Evolutionary conservation across 768 basidiomycete genomes (phyloP).

Genomic region (Auricularia sp.): DNA sequence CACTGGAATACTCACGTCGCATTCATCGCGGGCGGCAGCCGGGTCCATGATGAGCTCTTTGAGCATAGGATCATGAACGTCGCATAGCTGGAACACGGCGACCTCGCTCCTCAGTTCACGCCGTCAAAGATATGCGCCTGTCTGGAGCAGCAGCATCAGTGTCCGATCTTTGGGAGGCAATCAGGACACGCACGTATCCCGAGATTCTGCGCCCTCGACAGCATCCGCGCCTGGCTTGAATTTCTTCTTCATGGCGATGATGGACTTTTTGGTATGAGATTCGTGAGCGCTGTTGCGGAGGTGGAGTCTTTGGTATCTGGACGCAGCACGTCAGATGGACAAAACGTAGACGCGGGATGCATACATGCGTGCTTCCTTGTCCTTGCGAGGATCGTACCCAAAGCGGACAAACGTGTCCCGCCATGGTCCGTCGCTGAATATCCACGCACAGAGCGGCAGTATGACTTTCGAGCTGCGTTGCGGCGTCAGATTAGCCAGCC

Average conservation of each 20-base stretch:
- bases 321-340: not conserved
- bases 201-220: not conserved
- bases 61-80: constrained; percentile 80
- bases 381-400: constrained; percentile 80
- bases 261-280: constrained; percentile 15
- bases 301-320: constrained; percentile 83
- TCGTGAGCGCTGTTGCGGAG: constrained; percentile 49
- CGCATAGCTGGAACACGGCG: constrained; percentile 89
- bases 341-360: constrained; percentile 17
- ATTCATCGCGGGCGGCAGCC: constrained; percentile 55
- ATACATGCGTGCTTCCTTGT: constrained; percentile 65
- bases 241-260: constrained; percentile 17
- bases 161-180: not conserved
- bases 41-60: constrained; percentile 69
- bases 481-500: not conserved
- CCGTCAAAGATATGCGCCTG: constrained; percentile 88
- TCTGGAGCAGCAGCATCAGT: constrained; percentile 8
- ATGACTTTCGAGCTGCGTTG: constrained; percentile 61
- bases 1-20: constrained; percentile 46
- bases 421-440: constrained; percentile 91
- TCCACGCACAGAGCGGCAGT: constrained; percentile 73
- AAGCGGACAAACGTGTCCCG: constrained; percentile 79
- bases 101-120: constrained; percentile 67
- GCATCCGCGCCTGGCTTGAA: not conserved
- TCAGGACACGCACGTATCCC: not conserved